Evolutionary conservation across 2,329 filamentous ascomycete species (phyloP).

Genomic region (Thelonectria rubi): DNA sequence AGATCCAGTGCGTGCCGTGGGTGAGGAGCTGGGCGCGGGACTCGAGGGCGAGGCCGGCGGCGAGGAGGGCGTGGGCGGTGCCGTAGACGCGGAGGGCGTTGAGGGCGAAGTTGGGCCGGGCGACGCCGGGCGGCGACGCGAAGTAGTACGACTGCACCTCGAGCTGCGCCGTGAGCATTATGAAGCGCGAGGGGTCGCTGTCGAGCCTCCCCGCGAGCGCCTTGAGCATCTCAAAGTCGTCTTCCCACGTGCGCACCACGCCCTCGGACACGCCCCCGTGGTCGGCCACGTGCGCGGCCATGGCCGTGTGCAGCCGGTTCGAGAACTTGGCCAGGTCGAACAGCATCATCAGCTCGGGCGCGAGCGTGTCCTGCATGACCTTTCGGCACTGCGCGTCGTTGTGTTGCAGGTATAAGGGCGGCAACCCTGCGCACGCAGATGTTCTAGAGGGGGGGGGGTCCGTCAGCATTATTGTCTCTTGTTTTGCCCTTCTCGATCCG

Average conservation of each 20-base stretch:
- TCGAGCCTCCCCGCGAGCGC: slow-evolving; percentile 56
- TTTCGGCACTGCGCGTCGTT: slow-evolving; percentile 56
- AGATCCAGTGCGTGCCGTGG: slow-evolving; percentile 61
- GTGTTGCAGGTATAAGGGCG: slow-evolving; percentile 60
- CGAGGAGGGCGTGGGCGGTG: slow-evolving; percentile 58
- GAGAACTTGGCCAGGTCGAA: slow-evolving; percentile 62
- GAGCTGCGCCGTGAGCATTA: slow-evolving; percentile 58
- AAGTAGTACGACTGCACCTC: slow-evolving; percentile 65
- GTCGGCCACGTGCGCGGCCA: slow-evolving; percentile 58
- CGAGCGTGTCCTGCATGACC: slow-evolving; percentile 51
- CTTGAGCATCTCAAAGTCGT: slow-evolving; percentile 60
- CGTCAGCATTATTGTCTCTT: slow-evolving; percentile 15
- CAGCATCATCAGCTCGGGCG: slow-evolving; percentile 53
- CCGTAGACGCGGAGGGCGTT: slow-evolving; percentile 58
- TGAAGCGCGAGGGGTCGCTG: slow-evolving; percentile 59
- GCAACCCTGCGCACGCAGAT: slow-evolving; percentile 56
- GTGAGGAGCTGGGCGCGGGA: slow-evolving; percentile 51
- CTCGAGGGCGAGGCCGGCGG: slow-evolving; percentile 55
- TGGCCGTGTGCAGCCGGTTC: slow-evolving; percentile 58
- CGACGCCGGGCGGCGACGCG: slow-evolving; percentile 52
- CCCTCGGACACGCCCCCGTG: slow-evolving; percentile 57
- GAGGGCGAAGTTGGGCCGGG: slow-evolving; percentile 51
- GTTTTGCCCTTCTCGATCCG: no score
- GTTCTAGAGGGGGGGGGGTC: slow-evolving; percentile 24
- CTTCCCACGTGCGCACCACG: slow-evolving; percentile 59